Evolutionary conservation across 2,329 filamentous ascomycete genomes (phyloP).

Genomic region (Diplodia seriata): DNA sequence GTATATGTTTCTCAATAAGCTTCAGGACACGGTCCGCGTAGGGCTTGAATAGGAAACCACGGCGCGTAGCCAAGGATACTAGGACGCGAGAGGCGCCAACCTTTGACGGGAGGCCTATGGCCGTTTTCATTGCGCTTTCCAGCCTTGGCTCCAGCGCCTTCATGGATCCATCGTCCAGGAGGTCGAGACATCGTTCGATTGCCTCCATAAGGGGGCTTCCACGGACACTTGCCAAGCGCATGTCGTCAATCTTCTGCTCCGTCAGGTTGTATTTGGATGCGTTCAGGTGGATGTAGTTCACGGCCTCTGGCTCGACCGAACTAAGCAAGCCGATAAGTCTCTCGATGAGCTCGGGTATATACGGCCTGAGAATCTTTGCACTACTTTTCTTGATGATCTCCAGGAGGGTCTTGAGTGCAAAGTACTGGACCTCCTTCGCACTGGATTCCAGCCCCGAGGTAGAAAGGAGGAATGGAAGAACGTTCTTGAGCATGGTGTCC

Average conservation of each 20-base stretch:
- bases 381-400: slow-evolving; percentile 87
- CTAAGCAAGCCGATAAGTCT: slow-evolving; percentile 83
- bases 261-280: slow-evolving; percentile 83
- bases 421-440: slow-evolving; percentile 84
- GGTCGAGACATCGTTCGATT: slow-evolving; percentile 85
- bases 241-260: slow-evolving; percentile 87
- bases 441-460: slow-evolving; percentile 87
- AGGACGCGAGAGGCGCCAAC: slow-evolving; percentile 87
- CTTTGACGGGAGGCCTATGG: slow-evolving; percentile 91
- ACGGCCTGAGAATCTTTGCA: slow-evolving; percentile 77
- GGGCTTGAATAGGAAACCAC: slow-evolving; percentile 75
- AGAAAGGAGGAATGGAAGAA: slow-evolving; percentile 88
- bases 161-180: slow-evolving; percentile 81
- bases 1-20: slow-evolving; percentile 77
- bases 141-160: slow-evolving; percentile 73
- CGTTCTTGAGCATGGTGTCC: slow-evolving; percentile 80
- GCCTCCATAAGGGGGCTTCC: slow-evolving; percentile 90
- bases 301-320: slow-evolving; percentile 83
- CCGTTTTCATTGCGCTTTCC: slow-evolving; percentile 80
- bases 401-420: slow-evolving; percentile 79
- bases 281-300: slow-evolving; percentile 93
- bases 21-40: slow-evolving; percentile 79
- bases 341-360: slow-evolving; percentile 81
- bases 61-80: slow-evolving; percentile 81
- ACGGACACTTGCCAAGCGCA: slow-evolving; percentile 80